Percentiles rank a stretch among this genome's conserved stretches.
These are phyloP conservation scores for Entomortierella lignicola DNA, from an alignment of 192 early-diverging fungal species.

Conservation along the genomic window DNA sequence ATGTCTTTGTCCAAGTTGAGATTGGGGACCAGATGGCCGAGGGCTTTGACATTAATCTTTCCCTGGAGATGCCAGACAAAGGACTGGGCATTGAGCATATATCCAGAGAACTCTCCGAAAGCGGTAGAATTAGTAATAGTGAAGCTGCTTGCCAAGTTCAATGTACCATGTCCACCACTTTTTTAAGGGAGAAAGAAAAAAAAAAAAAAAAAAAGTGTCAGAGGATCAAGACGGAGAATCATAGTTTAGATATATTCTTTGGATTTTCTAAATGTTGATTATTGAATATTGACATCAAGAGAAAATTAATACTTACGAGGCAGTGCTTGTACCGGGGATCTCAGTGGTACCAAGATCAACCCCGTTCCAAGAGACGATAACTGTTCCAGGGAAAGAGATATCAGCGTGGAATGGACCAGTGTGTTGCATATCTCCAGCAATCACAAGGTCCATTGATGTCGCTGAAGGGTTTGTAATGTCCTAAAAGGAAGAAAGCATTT, in stretches of 20 bases:
- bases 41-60: conserved; percentile 54
- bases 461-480: conserved; percentile 25
- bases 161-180: conserved; percentile 21
- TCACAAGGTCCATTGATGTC: conserved; percentile 15
- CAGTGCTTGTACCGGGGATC: conserved; percentile 5
- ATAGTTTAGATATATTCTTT: no score
- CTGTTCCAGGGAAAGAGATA: conserved; percentile 47
- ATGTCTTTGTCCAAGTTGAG: conserved; percentile 63
- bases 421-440: conserved; percentile 35
- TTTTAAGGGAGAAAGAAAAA: background rate
- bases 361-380: conserved; percentile 52
- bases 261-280: no score
- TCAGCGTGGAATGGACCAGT: conserved; percentile 60
- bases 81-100: conserved; percentile 57
- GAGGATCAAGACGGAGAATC: no score
- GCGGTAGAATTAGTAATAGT: conserved; percentile 47
- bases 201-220: no score
- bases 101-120: conserved; percentile 58
- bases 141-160: conserved; percentile 36
- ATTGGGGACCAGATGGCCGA: conserved; percentile 52
- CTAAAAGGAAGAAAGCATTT: no score
- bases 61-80: conserved; percentile 63
- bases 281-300: no score
- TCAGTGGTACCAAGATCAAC: conserved; percentile 19
- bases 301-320: no score